These are phyloP conservation scores for Pythium rishiriense DNA, from an alignment of 352 stramenopile genomes.

Conservation along the genomic window DNA sequence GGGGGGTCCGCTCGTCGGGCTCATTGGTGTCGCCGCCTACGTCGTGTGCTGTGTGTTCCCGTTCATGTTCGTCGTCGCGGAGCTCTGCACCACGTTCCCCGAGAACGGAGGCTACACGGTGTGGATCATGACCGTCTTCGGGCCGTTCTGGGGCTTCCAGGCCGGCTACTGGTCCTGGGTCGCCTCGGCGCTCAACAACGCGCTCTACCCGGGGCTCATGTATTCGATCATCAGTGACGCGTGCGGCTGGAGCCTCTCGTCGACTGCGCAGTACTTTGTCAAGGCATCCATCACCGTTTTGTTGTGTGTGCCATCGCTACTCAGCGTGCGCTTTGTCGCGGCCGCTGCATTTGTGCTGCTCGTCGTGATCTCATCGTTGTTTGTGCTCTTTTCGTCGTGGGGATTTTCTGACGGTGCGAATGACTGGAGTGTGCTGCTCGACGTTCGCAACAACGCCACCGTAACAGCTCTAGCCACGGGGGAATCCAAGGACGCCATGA, in stretches of 20 bases:
- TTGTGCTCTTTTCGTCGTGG: slow-evolving; percentile 47
- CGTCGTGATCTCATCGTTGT: slow-evolving; percentile 32
- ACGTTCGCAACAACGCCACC: slow-evolving; percentile 1
- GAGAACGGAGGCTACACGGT: slow-evolving; percentile 83
- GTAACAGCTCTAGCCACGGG: not conserved
- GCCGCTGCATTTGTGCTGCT: slow-evolving; percentile 30
- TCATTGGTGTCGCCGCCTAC: slow-evolving; percentile 69
- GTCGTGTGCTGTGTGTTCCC: slow-evolving; percentile 84
- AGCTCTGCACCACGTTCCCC: slow-evolving; percentile 75
- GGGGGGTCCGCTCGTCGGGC: slow-evolving; percentile 46
- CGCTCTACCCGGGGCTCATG: slow-evolving; percentile 55
- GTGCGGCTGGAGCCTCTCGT: slow-evolving; percentile 29
- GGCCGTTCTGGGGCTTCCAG: slow-evolving; percentile 83
- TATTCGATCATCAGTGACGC: slow-evolving; percentile 22
- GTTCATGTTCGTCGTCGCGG: slow-evolving; percentile 68
- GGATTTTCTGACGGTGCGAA: slow-evolving; percentile 24
- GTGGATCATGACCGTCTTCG: slow-evolving; percentile 81
- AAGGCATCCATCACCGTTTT: slow-evolving; percentile 39
- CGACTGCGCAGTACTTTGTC: slow-evolving; percentile 32
- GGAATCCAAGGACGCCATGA: not conserved
- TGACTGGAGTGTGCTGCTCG: slow-evolving; percentile 29
- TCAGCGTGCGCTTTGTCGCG: slow-evolving; percentile 37
- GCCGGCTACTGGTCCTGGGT: slow-evolving; percentile 83
- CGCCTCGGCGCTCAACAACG: slow-evolving; percentile 48
- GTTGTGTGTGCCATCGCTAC: slow-evolving; percentile 35